Evolutionary conservation across 768 basidiomycete species (phyloP).

Genomic region (Cyathus striatus): DNA sequence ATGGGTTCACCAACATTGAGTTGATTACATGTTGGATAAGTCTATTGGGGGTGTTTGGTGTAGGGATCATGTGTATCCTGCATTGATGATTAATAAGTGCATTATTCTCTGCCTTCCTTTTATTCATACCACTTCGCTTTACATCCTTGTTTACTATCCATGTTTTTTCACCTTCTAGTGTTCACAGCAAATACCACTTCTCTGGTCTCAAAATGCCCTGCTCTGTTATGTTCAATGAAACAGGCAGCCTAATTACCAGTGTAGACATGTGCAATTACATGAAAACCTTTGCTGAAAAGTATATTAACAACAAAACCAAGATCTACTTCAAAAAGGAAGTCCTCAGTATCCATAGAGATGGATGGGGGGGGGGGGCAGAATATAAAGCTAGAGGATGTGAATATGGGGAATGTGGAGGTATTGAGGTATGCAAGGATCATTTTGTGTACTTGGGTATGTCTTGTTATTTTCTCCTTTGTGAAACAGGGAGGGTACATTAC

Average conservation of each 20-base stretch:
- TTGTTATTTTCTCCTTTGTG: background rate
- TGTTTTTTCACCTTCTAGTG: no score
- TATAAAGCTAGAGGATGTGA: background rate
- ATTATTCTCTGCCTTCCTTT: no score
- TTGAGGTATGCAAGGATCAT: no score
- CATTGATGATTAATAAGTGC: constrained; percentile 57
- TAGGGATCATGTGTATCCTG: no score
- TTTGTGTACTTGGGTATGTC: background rate
- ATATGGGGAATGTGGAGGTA: background rate
- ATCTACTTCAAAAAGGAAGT: constrained; percentile 35
- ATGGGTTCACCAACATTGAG: constrained; percentile 33
- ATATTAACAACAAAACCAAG: no score
- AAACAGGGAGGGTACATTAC: background rate
- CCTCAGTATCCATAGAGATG: constrained; percentile 25
- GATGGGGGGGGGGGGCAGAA: background rate
- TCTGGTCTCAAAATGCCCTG: no score
- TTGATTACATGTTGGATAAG: constrained; percentile 41
- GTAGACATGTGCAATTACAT: no score
- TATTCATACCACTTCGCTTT: no score
- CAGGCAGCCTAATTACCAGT: constrained; percentile 36
- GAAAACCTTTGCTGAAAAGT: no score
- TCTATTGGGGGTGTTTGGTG: no score
- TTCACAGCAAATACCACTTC: no score
- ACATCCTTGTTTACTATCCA: background rate
- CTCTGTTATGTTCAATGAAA: constrained; percentile 16